Evolutionary conservation across 176 grass and related monocot genomes (phyloP), one percentile per base, ranked within the genome.

Genomic region (Eleusine coracana): DNA sequence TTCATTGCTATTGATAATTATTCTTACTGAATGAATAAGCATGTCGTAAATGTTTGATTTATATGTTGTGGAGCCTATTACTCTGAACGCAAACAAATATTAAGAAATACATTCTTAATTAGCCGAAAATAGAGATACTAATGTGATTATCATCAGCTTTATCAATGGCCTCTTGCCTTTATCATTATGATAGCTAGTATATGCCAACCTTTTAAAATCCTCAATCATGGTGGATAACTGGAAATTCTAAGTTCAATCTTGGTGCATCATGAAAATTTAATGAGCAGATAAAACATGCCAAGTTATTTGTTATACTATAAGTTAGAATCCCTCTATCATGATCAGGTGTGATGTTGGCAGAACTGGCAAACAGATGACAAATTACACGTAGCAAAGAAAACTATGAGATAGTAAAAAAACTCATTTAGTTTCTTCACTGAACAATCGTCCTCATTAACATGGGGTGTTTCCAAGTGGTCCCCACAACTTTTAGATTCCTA

Each of bases 381-480:
- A 82, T 65, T 74, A 39, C 46, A 23, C 21, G 80, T 10, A 74
- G 52, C 14, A 89, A 76, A 70, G 28, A 4, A 50, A 75, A 83
- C n/a, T 69, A 70, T 13, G 15, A 37, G 80, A 68, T 73, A 50
- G 7, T 48, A 85, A 74, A 95, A 82, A 86, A 73, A 88, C 82
- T 95, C 90, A 68, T 89, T 88, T 82, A 98, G 60, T 79, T 90
- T 95, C 67, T 90, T 89, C 67, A 91, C 77, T 68, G 96, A 98
- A 75, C 95, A 84, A 84, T 98, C 87, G 75, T 92, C 90, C 82
- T 91, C 92, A n/a, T 91, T 87, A 50, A 98, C 85, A 82, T 34
- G 46, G 18, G 80, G 86, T 46, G 64, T 66, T 31, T 52, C 70
- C 69, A 70, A 79, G 65, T 85, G 87, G 7, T 83, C 84, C 76